Conservation (phyloP, 2,329 filamentous ascomycete genomes). For the Aspergillus sp. region DNA sequence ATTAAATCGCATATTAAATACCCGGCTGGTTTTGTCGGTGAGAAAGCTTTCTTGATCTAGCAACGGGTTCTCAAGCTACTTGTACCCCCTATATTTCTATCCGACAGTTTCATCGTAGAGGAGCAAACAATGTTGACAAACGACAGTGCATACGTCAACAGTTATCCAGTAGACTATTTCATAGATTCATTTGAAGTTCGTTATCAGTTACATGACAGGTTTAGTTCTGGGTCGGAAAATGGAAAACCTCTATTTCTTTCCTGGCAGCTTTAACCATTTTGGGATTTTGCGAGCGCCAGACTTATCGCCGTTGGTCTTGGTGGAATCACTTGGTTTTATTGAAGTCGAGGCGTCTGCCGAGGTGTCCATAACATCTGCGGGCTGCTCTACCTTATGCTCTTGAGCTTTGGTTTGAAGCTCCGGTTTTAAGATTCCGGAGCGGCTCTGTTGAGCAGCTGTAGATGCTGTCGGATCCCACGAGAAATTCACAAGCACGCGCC, state of each 20-base stretch:
- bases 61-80: not conserved
- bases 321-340: constrained; percentile 31
- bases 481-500: constrained; percentile 72
- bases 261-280: constrained; percentile 71
- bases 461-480: constrained; percentile 68
- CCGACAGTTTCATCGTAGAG: not conserved
- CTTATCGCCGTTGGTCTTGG: constrained; percentile 28
- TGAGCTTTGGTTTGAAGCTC: constrained; percentile 64
- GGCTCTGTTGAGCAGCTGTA: constrained; percentile 51
- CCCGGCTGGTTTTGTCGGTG: not conserved
- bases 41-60: not conserved
- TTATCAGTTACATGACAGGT: not conserved
- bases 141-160: too few species aligned
- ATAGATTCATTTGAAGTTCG: not conserved
- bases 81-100: not conserved
- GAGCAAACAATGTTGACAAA: not conserved
- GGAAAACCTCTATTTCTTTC: constrained; percentile 60
- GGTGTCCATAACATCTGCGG: constrained; percentile 53
- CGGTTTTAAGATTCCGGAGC: constrained; percentile 55
- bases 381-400: constrained; percentile 56
- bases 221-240: not conserved
- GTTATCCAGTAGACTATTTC: too few species aligned
- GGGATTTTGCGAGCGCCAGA: constrained; percentile 50
- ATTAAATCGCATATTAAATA: constrained; percentile 12
- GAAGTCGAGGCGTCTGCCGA: constrained; percentile 42